Evolutionary conservation across 75 land plant genomes (phyloP).

Genomic region (Larix kaempferi): DNA sequence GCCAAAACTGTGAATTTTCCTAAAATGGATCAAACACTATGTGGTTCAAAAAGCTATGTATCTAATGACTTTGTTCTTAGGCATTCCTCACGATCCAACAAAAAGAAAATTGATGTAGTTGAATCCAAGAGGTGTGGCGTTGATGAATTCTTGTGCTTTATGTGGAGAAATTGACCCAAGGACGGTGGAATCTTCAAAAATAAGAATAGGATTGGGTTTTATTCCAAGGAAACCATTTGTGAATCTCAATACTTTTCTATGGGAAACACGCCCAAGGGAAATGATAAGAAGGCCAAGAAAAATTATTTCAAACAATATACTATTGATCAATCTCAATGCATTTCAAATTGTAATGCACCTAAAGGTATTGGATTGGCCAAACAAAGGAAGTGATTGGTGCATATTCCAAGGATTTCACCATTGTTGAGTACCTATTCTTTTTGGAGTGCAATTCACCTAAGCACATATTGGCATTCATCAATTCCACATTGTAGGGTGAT

Average conservation of each 20-base stretch:
- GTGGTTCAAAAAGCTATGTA: not conserved
- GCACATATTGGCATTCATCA: no score
- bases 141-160: not conserved
- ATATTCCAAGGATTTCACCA: no score
- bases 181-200: not conserved
- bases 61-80: not conserved
- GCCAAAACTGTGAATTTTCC: conserved; percentile 7
- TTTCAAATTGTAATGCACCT: no score
- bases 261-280: no score
- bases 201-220: not conserved
- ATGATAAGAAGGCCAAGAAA: no score
- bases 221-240: not conserved
- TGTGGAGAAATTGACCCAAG: not conserved
- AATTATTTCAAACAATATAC: no score
- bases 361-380: no score
- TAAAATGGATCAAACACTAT: conserved; percentile 1
- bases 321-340: no score
- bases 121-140: not conserved
- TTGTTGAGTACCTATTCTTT: no score
- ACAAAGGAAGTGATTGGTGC: no score
- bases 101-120: not conserved
- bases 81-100: not conserved
- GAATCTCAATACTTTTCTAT: not conserved
- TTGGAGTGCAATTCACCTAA: no score
- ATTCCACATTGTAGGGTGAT: no score